Percentiles rank a stretch among this genome's conserved stretches.
Evolutionary conservation across 2,329 filamentous ascomycete species (phyloP).

Genomic region (Microcyclospora pomicola): DNA sequence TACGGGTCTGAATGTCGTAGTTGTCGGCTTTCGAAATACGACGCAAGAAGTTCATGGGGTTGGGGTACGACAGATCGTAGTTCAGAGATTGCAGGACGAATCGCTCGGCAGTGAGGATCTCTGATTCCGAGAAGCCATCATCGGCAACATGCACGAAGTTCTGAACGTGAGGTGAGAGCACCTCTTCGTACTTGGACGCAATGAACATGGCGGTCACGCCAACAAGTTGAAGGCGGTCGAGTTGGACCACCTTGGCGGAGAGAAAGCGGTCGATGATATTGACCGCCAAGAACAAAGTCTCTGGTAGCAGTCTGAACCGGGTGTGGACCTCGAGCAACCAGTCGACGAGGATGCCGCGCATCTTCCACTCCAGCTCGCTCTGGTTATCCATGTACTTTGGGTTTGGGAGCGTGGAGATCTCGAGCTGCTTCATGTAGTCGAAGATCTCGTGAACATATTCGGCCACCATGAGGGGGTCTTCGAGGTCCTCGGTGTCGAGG

Average conservation of each 20-base stretch:
- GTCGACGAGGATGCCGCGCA: slow-evolving; percentile 90
- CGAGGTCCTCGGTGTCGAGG: slow-evolving; percentile 73
- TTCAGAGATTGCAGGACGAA: slow-evolving; percentile 83
- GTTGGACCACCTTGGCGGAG: slow-evolving; percentile 85
- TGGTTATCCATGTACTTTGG: slow-evolving; percentile 92
- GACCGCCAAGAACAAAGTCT: slow-evolving; percentile 91
- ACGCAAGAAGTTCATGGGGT: slow-evolving; percentile 98
- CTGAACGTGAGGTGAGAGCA: slow-evolving; percentile 87
- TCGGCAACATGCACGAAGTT: slow-evolving; percentile 97
- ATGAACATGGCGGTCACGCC: slow-evolving; percentile 99
- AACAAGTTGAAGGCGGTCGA: slow-evolving; percentile 90
- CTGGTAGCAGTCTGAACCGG: slow-evolving; percentile 85
- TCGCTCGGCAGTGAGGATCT: slow-evolving; percentile 94
- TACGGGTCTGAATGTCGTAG: slow-evolving; percentile 96
- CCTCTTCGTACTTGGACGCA: slow-evolving; percentile 96
- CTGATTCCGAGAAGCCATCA: slow-evolving; percentile 85
- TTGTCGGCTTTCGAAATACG: slow-evolving; percentile 98
- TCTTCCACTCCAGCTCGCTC: slow-evolving; percentile 94
- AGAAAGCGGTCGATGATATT: slow-evolving; percentile 98
- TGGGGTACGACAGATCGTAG: slow-evolving; percentile 96
- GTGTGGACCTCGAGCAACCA: slow-evolving; percentile 98
- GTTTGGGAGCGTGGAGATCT: slow-evolving; percentile 70
- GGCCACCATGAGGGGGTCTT: slow-evolving; percentile 94
- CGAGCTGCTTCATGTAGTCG: slow-evolving; percentile 81
- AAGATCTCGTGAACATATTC: slow-evolving; percentile 97